Base-by-base conservation (phyloP, 2,329 filamentous ascomycete genomes). In the Lecanicillium sp. region DNA sequence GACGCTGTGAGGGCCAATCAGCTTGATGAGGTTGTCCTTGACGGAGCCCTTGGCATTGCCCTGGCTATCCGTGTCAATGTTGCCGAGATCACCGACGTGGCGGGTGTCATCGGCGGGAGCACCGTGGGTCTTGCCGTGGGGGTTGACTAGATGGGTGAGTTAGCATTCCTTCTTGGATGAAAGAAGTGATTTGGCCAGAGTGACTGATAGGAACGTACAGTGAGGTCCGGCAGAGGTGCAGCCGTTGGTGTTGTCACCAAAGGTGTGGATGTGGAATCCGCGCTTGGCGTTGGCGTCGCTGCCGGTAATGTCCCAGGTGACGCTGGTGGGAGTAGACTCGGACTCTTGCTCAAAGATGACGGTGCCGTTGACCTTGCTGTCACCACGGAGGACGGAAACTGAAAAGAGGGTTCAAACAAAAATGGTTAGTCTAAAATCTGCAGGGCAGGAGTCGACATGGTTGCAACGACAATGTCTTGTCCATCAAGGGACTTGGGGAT, bases 161-260 rank as follows among this genome's bases (percentile, higher is more conserved):
- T 25, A 25, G 22, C 22, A n/a, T n/a, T n/a, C n/a, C n/a, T n/a
- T n/a, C n/a, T n/a, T n/a, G n/a, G n/a, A n/a, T n/a, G n/a, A n/a
- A n/a, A n/a, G n/a, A n/a, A n/a, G n/a, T n/a, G n/a, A n/a, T n/a
- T n/a, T n/a, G n/a, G n/a, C n/a, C n/a, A n/a, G n/a, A n/a, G n/a
- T n/a, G n/a, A n/a, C n/a, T n/a, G n/a, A n/a, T 9, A 12, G 12
- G 30, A 19, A 70, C 85, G 63, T 73, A 94, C 88, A 98, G 75
- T 98, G 92, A 67, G 92, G 90, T 39, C 92, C 92, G 51, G 92
- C 92, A 51, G 85, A 94, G 51, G 90, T 96, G 85, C 92, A 98
- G 66, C 92, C 92, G 71, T 98, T 98, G 76, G 92, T 96, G 79
- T 96, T 96, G 78, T 96, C 92, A 64, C 92, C 92, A 60, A 95